Conservation (phyloP, 306 rosid genomes). For the Senna siamea region DNA sequence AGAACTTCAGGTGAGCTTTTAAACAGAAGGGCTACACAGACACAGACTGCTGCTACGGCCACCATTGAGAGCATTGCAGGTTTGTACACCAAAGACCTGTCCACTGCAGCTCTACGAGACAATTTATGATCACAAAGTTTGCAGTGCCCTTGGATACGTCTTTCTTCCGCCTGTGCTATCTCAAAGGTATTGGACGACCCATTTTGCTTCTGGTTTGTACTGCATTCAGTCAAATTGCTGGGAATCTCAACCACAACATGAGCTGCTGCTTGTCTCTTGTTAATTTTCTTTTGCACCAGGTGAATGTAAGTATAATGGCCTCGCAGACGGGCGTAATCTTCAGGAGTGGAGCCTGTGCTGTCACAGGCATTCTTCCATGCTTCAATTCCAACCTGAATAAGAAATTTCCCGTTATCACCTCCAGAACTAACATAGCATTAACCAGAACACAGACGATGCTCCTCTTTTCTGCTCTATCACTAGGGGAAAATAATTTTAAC, state of each 20-base stretch:
- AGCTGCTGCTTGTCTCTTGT: conserved; percentile 56
- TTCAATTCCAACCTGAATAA: conserved; percentile 80
- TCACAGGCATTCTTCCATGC: conserved; percentile 84
- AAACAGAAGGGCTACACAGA: conserved; percentile 93
- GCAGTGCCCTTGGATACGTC: conserved; percentile 51
- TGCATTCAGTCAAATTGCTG: conserved; percentile 47
- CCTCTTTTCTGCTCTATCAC: not conserved
- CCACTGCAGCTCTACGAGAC: conserved; percentile 50
- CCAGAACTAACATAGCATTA: not conserved
- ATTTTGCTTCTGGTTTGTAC: conserved; percentile 51
- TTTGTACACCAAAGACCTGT: conserved; percentile 73
- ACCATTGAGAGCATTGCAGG: conserved; percentile 97
- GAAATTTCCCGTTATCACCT: not conserved
- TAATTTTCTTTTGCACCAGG: conserved; percentile 75
- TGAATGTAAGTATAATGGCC: conserved; percentile 76
- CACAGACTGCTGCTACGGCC: conserved; percentile 89
- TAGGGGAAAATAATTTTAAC: not conserved
- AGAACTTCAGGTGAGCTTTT: conserved; percentile 90
- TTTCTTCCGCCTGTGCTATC: conserved; percentile 52
- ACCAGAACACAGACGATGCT: not conserved
- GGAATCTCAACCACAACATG: conserved; percentile 85
- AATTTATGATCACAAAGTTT: conserved; percentile 59
- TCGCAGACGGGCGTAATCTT: conserved; percentile 76
- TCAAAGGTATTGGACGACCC: conserved; percentile 57
- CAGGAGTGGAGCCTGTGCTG: conserved; percentile 79